Evolutionary conservation across 2,329 filamentous ascomycete species (phyloP).

Genomic region (Shiraia sp.): DNA sequence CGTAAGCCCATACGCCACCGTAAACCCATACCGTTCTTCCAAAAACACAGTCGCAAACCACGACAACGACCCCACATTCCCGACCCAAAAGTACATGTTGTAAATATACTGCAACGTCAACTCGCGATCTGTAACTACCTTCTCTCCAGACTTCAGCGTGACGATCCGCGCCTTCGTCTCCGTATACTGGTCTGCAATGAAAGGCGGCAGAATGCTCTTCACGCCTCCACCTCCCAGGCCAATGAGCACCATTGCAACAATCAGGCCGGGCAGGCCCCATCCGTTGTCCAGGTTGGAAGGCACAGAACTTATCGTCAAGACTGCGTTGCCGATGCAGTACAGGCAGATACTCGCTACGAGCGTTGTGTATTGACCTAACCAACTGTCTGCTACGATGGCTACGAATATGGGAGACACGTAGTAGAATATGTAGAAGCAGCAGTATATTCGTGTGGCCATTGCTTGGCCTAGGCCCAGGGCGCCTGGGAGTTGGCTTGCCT

Average conservation of each 20-base stretch:
- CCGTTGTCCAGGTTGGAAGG: conserved; percentile 18
- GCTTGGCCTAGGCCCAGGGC: conserved; percentile 38
- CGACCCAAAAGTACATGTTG: conserved; percentile 46
- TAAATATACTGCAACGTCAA: conserved; percentile 46
- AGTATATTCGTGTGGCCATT: conserved; percentile 57
- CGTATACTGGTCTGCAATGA: conserved; percentile 44
- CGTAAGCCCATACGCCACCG: conserved; percentile 65
- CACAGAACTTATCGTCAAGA: conserved; percentile 27
- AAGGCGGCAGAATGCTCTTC: conserved; percentile 40
- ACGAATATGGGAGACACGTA: conserved; percentile 46
- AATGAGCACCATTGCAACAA: conserved; percentile 41
- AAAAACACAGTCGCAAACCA: conserved; percentile 66
- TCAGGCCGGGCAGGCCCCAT: conserved; percentile 31
- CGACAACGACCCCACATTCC: conserved; percentile 71
- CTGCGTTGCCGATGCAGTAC: conserved; percentile 28
- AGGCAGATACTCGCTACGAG: conserved; percentile 38
- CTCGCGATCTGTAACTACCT: conserved; percentile 38
- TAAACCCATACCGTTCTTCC: conserved; percentile 69
- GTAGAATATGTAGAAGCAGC: conserved; percentile 60
- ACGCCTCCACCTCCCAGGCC: conserved; percentile 47
- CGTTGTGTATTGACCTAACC: conserved; percentile 45
- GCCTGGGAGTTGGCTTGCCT: conserved; percentile 39
- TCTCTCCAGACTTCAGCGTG: conserved; percentile 32
- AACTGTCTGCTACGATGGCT: conserved; percentile 46
- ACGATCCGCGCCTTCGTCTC: conserved; percentile 22